Evolutionary conservation across 306 rosid genomes (phyloP).

Genomic region (Erythrophleum fordii): DNA sequence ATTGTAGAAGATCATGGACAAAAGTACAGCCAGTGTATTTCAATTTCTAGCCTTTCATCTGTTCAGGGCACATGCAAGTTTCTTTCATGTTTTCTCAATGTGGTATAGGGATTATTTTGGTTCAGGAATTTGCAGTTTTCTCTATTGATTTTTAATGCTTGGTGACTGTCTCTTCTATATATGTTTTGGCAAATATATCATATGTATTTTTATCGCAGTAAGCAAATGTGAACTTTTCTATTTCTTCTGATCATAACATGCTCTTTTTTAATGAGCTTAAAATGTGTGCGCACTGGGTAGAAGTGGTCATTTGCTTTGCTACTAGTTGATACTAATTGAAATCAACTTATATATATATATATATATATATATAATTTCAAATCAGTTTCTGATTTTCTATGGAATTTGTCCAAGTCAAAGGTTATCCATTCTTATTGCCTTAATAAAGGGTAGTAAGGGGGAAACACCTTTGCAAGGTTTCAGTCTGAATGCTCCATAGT

Average conservation of each 20-base stretch:
- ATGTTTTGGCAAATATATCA: neutral
- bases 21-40: neutral
- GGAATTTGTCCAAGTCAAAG: neutral
- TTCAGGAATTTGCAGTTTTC: neutral
- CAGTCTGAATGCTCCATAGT: too few relatives aligned
- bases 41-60: constrained; percentile 6
- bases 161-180: neutral
- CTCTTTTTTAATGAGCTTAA: neutral
- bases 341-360: too few relatives aligned
- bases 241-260: neutral
- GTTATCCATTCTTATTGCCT: too few relatives aligned
- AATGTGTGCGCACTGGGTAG: neutral
- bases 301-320: neutral
- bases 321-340: neutral
- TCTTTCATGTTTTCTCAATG: neutral
- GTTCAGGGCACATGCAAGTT: neutral
- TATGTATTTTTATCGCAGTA: neutral
- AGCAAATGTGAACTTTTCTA: neutral
- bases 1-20: neutral
- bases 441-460: too few relatives aligned
- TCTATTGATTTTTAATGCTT: neutral
- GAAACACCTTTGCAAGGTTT: too few relatives aligned
- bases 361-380: too few relatives aligned
- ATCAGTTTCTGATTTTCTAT: too few relatives aligned
- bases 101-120: constrained; percentile 11